These are phyloP conservation scores for Phytopythium chamaehyphon DNA, from an alignment of 352 stramenopile genomes.

Conservation along the genomic window DNA sequence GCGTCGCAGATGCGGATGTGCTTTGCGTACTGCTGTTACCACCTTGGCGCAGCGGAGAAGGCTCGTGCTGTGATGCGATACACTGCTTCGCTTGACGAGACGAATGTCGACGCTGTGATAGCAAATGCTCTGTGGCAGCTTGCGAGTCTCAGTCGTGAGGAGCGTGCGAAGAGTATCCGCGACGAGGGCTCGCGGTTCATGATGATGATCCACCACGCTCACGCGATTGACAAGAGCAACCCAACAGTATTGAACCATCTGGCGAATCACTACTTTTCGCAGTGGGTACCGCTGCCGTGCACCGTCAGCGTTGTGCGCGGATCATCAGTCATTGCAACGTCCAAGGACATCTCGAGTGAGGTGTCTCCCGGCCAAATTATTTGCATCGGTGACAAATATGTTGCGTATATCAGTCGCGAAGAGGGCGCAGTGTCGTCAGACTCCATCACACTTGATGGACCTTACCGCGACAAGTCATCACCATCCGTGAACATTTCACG, in stretches of 20 bases:
- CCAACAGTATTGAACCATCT: constrained; percentile 95
- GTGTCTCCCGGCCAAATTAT: constrained; percentile 91
- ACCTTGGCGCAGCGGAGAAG: constrained; percentile 89
- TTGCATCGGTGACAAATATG: constrained; percentile 91
- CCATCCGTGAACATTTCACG: constrained; percentile 60
- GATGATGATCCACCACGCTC: constrained; percentile 90
- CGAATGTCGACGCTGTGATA: constrained; percentile 94
- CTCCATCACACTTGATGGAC: constrained; percentile 67
- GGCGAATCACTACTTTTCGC: constrained; percentile 98
- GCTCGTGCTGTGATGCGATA: constrained; percentile 83
- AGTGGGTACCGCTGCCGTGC: constrained; percentile 92
- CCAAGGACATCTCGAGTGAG: constrained; percentile 84
- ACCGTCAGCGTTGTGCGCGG: constrained; percentile 82
- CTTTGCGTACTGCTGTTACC: constrained; percentile 96
- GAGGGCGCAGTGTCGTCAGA: constrained; percentile 57
- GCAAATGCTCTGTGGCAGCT: constrained; percentile 91
- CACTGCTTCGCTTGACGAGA: constrained; percentile 77
- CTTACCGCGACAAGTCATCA: constrained; percentile 74
- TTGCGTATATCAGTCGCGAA: constrained; percentile 79
- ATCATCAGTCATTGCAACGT: constrained; percentile 80
- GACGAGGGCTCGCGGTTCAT: constrained; percentile 89
- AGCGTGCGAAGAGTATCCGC: constrained; percentile 70
- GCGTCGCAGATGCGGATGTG: constrained; percentile 92
- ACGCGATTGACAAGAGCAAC: constrained; percentile 85
- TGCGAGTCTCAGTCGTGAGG: constrained; percentile 68